Evolutionary conservation across 2,329 filamentous ascomycete genomes (phyloP).

Genomic region (Fusarium sp.): DNA sequence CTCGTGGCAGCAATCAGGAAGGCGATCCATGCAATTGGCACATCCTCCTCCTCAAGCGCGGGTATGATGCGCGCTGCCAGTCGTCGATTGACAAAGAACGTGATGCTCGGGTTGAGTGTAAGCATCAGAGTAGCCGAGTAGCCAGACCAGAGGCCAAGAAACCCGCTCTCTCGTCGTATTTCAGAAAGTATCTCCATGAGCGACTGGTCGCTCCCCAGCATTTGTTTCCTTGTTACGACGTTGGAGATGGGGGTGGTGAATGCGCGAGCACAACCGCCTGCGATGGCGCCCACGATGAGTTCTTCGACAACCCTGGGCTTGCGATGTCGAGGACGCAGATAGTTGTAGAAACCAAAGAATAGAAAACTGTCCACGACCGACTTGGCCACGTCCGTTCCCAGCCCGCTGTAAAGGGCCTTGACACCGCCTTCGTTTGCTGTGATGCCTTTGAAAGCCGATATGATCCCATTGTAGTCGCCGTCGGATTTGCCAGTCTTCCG

Average conservation of each 20-base stretch:
- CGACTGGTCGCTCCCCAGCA: constrained; percentile 58
- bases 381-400: constrained; percentile 72
- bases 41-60: constrained; percentile 57
- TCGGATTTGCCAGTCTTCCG: constrained; percentile 61
- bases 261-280: constrained; percentile 78
- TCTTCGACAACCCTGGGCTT: constrained; percentile 74
- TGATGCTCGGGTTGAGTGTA: constrained; percentile 86
- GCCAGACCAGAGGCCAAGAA: constrained; percentile 85
- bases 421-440: constrained; percentile 76
- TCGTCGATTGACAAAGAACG: constrained; percentile 83
- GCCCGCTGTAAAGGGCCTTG: constrained; percentile 74
- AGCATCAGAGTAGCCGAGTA: constrained; percentile 84
- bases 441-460: constrained; percentile 78
- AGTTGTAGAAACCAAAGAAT: constrained; percentile 85
- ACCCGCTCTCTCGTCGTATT: constrained; percentile 75
- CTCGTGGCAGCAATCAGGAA: constrained; percentile 75
- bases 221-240: constrained; percentile 85
- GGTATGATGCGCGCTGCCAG: constrained; percentile 70
- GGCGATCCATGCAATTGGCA: constrained; percentile 52
- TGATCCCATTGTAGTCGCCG: constrained; percentile 69
- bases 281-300: constrained; percentile 76
- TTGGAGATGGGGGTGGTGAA: constrained; percentile 85
- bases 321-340: constrained; percentile 55
- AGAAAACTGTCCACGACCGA: constrained; percentile 81
- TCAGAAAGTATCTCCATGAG: constrained; percentile 69